phyloP scores from a whole-genome alignment of 2,329 filamentous ascomycete genomes.

The Cladosporium sp. region DNA sequence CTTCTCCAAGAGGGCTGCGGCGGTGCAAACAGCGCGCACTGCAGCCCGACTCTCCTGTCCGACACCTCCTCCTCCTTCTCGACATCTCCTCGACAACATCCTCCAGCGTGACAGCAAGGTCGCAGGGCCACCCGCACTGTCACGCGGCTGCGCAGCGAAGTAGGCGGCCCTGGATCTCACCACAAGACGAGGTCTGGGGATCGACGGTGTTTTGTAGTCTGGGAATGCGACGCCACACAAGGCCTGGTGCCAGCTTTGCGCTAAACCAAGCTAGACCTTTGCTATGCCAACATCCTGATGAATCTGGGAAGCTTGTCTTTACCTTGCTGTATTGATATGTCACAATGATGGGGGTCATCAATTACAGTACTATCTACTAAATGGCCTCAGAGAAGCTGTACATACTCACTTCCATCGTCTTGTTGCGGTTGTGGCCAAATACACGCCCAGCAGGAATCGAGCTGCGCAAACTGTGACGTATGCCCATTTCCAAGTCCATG shows the following conservation, averaged over 20 bases:
- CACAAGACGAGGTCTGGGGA: constrained; percentile 7
- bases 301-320: background rate
- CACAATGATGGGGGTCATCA: too few relatives aligned
- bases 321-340: too few relatives aligned
- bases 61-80: constrained; percentile 1
- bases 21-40: background rate
- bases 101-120: constrained; percentile 9
- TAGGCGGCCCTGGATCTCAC: background rate
- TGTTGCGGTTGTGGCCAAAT: too few relatives aligned
- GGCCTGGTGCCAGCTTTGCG: constrained; percentile 1
- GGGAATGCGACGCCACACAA: constrained; percentile 5
- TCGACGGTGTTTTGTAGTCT: constrained; percentile 9
- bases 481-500: background rate
- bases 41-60: constrained; percentile 8
- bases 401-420: too few relatives aligned
- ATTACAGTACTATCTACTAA: too few relatives aligned
- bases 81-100: constrained; percentile 9
- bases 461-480: background rate
- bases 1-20: constrained; percentile 9
- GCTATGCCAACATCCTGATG: constrained; percentile 5
- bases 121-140: constrained; percentile 10
- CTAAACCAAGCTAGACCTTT: background rate
- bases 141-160: constrained; percentile 8
- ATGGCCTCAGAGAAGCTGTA: too few relatives aligned
- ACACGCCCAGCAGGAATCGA: too few relatives aligned